These are phyloP conservation scores for Mrakia frigida DNA, from an alignment of 768 basidiomycete species.

Conservation along the genomic window DNA sequence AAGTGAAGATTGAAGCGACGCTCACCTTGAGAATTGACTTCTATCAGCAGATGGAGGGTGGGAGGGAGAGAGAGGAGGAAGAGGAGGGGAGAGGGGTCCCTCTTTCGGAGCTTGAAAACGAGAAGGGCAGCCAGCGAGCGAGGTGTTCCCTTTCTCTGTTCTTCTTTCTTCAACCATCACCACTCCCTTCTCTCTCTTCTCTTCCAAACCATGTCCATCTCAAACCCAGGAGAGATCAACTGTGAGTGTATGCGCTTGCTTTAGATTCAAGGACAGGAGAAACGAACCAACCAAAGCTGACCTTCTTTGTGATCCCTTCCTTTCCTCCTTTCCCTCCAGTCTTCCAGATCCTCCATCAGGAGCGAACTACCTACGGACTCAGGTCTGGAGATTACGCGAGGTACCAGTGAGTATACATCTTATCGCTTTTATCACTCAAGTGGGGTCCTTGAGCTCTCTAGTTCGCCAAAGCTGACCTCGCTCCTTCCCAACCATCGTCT, in stretches of 20 bases:
- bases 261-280: not conserved
- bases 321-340: slow-evolving; percentile 49
- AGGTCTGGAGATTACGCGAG: slow-evolving; percentile 82
- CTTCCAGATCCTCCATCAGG: slow-evolving; percentile 75
- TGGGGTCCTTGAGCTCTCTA: too few species aligned
- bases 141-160: not conserved
- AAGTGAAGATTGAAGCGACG: too few species aligned
- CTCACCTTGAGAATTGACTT: too few species aligned
- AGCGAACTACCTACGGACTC: slow-evolving; percentile 82
- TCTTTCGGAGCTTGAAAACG: not conserved
- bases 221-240: slow-evolving; percentile 7
- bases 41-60: too few species aligned
- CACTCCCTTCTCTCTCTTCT: not conserved
- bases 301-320: not conserved
- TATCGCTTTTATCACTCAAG: slow-evolving; percentile 5
- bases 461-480: not conserved
- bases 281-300: not conserved
- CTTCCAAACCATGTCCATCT: not conserved
- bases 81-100: not conserved
- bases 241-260: not conserved
- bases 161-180: too few species aligned
- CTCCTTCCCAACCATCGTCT: not conserved
- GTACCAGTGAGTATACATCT: slow-evolving; percentile 58
- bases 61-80: too few species aligned
- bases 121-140: not conserved